Base-by-base conservation (phyloP, 805 yeast species). In the Wickerhamomyces chaumierensis region DNA sequence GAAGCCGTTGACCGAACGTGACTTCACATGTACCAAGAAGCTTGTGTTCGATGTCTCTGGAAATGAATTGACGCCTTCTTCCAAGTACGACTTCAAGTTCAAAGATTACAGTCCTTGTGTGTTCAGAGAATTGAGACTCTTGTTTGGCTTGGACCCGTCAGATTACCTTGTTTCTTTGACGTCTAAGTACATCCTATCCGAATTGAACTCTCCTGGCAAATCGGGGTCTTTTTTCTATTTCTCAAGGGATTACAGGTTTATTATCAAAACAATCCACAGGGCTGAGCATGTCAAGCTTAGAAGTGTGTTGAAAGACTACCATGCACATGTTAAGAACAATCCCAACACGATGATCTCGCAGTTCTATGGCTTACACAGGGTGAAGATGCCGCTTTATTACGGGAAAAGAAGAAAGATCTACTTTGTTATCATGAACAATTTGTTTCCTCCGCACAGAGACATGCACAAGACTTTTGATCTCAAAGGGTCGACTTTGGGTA, bases 41-140 rank as follows among this genome's bases (percentile, higher is more conserved):
- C 65, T 90, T 39, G 81, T 92, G 15, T 94, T 92, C 59, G 94
- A 84, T 52, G 70, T 80, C 53, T 78, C 75, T 45, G 96, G 97
- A 2, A 84, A 81, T 49, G 94, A 86, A 52, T 63, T 81, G 47
- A 86, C 95, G 0, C 97, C 97, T 0, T 85, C 95, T 0, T 82
- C 96, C 0, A 86, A 83, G 57, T 88, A 88, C 61, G 96, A 88
- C 48, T 92, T 92, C 68, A 90, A 90, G 58, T 92, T 92, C 60
- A 92, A 92, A 62, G 99, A 92, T 58, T 92, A 92, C 61, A 73
- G 87, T 17, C 99, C 99, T 0, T 85, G 81, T 58, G 96, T 92
- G 4, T 92, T 92, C 57, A 66, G 97, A 33, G 94, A 85, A 48
- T 62, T 92, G 39, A 66, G 98, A 39, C 64, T 73, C 5, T 53